Evolutionary conservation across 1,139 yeast genomes (phyloP).

Genomic region (Pneumocystis canis): DNA sequence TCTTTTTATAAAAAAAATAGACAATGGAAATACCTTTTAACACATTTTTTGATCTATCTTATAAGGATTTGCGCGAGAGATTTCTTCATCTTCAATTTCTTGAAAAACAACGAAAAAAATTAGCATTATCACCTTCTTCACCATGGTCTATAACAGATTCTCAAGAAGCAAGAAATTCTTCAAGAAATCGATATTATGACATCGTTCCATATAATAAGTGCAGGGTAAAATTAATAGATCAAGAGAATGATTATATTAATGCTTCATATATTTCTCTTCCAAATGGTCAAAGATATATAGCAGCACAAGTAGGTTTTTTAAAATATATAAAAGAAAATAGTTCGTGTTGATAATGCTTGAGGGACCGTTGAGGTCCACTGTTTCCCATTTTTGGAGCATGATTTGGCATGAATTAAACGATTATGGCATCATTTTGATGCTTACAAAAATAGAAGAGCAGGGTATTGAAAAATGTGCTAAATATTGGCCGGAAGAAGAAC

Average conservation of each 20-base stretch:
- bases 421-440: conserved; percentile 51
- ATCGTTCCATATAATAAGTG: conserved; percentile 73
- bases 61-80: background rate
- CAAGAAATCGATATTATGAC: conserved; percentile 55
- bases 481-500: conserved; percentile 34
- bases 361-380: conserved; percentile 65
- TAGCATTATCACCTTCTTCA: background rate
- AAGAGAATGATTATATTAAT: conserved; percentile 39
- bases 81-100: background rate
- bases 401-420: conserved; percentile 37
- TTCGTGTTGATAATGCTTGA: conserved; percentile 63
- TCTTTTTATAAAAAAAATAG: background rate
- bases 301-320: conserved; percentile 29
- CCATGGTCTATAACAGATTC: background rate
- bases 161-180: conserved; percentile 24
- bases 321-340: conserved; percentile 23
- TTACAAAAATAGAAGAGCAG: conserved; percentile 44
- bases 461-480: conserved; percentile 41
- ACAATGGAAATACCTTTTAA: background rate
- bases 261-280: conserved; percentile 25
- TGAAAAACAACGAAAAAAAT: background rate
- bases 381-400: conserved; percentile 72
- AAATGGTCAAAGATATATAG: background rate
- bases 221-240: conserved; percentile 39
- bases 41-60: background rate